phyloP scores from a whole-genome alignment of 176 grass and related monocot species.

The sorghum (Sorghum bicolor) region DNA sequence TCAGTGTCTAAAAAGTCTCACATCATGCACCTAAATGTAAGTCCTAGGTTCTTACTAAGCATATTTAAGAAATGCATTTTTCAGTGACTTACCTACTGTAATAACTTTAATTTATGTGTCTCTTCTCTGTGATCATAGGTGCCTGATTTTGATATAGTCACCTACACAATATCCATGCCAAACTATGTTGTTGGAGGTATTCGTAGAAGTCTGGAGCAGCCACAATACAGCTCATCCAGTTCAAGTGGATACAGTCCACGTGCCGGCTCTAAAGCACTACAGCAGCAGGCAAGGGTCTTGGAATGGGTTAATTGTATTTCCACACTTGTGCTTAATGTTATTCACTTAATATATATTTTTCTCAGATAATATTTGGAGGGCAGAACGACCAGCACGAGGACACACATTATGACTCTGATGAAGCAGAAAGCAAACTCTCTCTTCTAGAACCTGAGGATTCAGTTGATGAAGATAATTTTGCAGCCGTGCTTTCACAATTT shows the following conservation, averaged over 20 bases:
- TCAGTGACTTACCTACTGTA: neutral
- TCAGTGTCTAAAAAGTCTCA: slow-evolving; percentile 67
- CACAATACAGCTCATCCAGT: slow-evolving; percentile 57
- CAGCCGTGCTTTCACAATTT: slow-evolving; percentile 12
- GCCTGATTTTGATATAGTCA: slow-evolving; percentile 93
- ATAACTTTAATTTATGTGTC: neutral
- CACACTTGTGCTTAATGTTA: neutral
- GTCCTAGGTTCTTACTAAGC: slow-evolving; percentile 19
- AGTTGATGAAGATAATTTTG: slow-evolving; percentile 23
- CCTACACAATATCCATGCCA: slow-evolving; percentile 85
- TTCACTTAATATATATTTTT: slow-evolving; percentile 16
- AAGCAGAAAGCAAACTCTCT: slow-evolving; percentile 71
- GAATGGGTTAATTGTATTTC: slow-evolving; percentile 9
- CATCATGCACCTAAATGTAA: slow-evolving; percentile 58
- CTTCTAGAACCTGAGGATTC: slow-evolving; percentile 40
- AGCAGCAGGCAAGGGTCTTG: slow-evolving; percentile 47
- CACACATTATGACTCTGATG: slow-evolving; percentile 72
- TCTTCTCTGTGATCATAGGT: slow-evolving; percentile 46
- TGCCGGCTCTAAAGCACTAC: slow-evolving; percentile 33
- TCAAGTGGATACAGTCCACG: slow-evolving; percentile 49
- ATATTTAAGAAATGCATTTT: slow-evolving; percentile 11
- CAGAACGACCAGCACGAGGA: slow-evolving; percentile 33
- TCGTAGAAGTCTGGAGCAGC: slow-evolving; percentile 65
- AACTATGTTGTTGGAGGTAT: slow-evolving; percentile 86
- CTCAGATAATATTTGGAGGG: slow-evolving; percentile 39